Percentiles rank a stretch among this genome's conserved stretches.
Evolutionary conservation across 345 rosid species (phyloP).

Genomic region (Lepidium aucheri): DNA sequence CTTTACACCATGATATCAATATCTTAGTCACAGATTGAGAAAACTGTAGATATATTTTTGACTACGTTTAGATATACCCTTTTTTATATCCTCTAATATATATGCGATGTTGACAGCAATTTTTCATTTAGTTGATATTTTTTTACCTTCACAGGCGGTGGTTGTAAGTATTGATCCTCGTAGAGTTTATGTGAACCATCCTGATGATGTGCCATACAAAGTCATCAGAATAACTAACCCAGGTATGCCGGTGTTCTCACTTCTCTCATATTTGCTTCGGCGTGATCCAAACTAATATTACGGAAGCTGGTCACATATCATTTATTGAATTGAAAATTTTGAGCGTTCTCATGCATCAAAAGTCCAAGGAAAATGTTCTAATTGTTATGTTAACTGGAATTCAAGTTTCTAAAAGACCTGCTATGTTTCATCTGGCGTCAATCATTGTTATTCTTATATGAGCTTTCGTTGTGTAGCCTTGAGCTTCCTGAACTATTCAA

Average conservation of each 20-base stretch:
- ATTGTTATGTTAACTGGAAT: neutral
- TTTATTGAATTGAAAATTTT: neutral
- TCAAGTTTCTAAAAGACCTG: neutral
- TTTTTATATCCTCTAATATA: neutral
- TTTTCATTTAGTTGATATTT: neutral
- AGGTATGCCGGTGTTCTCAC: conserved; percentile 37
- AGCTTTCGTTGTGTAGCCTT: neutral
- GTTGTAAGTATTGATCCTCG: conserved; percentile 98
- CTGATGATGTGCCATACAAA: conserved; percentile 69
- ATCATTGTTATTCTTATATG: neutral
- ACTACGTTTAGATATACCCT: neutral
- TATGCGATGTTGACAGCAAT: neutral
- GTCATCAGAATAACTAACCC: conserved; percentile 50
- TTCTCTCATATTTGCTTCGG: neutral
- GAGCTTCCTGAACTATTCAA: neutral
- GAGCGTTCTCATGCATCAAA: neutral
- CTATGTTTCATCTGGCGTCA: neutral
- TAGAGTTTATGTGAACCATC: conserved; percentile 61
- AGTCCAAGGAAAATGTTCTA: neutral
- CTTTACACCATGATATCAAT: neutral
- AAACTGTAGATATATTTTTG: neutral
- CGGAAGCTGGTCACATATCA: neutral
- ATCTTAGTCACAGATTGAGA: conserved; percentile 3
- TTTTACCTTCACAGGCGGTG: conserved; percentile 63
- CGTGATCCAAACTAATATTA: neutral